These are phyloP conservation scores for Ceratopteris richardii DNA, from an alignment of 75 land plant species.

Conservation along the genomic window DNA sequence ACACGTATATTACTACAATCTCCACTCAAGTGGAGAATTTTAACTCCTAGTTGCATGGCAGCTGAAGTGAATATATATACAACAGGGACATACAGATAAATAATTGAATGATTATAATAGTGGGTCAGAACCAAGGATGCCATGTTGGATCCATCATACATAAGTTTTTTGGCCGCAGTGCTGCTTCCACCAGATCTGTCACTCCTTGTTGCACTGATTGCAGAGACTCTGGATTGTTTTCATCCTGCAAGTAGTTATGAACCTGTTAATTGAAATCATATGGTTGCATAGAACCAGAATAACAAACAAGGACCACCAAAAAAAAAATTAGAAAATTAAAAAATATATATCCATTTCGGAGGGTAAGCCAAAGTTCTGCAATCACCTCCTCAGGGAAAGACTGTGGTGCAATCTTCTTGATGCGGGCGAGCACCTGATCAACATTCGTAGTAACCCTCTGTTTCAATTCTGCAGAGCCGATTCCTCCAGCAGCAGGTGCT, in stretches of 20 bases:
- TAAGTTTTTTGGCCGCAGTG: conserved; percentile 70
- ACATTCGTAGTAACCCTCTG: conserved; percentile 84
- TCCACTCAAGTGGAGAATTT: no score
- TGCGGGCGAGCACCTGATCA: conserved; percentile 69
- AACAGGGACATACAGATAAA: no score
- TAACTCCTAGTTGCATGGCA: no score
- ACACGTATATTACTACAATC: no score
- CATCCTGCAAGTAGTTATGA: conserved; percentile 70
- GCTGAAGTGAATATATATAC: no score
- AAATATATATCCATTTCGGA: no score
- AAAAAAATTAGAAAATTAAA: no score
- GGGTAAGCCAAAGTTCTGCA: neutral
- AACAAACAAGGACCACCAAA: no score
- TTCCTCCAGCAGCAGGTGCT: conserved; percentile 48
- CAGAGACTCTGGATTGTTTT: conserved; percentile 70
- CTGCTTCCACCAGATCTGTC: conserved; percentile 85
- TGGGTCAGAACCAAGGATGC: conserved; percentile 98
- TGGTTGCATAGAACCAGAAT: neutral
- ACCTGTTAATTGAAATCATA: neutral
- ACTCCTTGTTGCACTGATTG: conserved; percentile 93
- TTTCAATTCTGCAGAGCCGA: conserved; percentile 74
- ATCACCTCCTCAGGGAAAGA: conserved; percentile 69
- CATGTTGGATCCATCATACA: conserved; percentile 99
- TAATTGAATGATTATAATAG: no score
- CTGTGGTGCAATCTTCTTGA: conserved; percentile 85